These are phyloP conservation scores for Copromyces sp. DNA, from an alignment of 495 filamentous ascomycete genomes.

Conservation along the genomic window DNA sequence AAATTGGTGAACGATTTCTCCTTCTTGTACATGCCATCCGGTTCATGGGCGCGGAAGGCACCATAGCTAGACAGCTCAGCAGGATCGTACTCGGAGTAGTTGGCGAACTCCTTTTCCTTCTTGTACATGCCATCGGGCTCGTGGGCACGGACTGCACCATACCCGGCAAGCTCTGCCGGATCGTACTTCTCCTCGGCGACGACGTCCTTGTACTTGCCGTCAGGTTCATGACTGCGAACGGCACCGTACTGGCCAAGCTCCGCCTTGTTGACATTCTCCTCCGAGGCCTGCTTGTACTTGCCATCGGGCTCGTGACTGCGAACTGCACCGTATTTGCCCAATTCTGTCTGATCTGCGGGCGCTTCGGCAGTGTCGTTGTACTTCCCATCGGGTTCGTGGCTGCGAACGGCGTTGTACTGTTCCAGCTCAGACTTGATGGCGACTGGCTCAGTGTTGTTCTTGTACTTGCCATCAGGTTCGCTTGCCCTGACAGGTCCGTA, in stretches of 20 bases:
- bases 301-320: background rate
- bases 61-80: slow-evolving; percentile 14
- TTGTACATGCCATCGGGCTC: slow-evolving; percentile 11
- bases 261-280: background rate
- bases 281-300: background rate
- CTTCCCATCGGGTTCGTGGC: slow-evolving; percentile 1
- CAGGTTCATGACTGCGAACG: background rate
- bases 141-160: background rate
- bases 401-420: slow-evolving; percentile 6
- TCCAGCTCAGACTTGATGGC: background rate
- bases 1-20: background rate
- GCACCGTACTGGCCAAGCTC: background rate
- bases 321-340: slow-evolving; percentile 1
- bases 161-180: background rate
- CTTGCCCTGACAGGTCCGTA: slow-evolving; percentile 5
- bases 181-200: background rate
- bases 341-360: background rate
- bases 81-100: background rate
- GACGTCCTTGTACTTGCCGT: slow-evolving; percentile 1
- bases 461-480: slow-evolving; percentile 19
- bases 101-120: background rate
- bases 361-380: background rate
- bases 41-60: slow-evolving; percentile 10
- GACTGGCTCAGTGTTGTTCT: background rate
- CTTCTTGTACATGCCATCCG: slow-evolving; percentile 2